Evolutionary conservation across 106 monocot genomes (phyloP).

Genomic region (Iris macrosiphon): DNA sequence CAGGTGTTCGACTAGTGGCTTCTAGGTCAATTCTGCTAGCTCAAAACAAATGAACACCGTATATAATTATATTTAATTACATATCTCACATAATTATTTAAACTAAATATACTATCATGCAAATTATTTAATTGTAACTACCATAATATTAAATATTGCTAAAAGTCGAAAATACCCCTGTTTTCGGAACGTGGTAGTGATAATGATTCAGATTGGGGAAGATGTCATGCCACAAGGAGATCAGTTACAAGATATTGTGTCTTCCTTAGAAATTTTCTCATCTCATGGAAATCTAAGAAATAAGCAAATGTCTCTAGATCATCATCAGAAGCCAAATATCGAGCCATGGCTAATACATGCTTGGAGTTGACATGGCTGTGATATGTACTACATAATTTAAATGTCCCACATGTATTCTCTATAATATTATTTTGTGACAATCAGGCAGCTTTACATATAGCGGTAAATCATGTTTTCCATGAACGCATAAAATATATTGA

Average conservation of each 20-base stretch:
- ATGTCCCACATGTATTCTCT: background rate
- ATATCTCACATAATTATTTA: no score
- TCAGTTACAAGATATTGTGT: background rate
- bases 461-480: background rate
- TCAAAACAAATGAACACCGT: no score
- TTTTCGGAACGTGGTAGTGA: no score
- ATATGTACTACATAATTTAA: background rate
- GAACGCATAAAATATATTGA: background rate
- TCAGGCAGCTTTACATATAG: background rate
- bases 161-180: no score
- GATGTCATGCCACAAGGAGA: background rate
- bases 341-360: background rate
- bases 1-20: no score
- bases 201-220: background rate
- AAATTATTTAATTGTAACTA: no score
- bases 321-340: background rate
- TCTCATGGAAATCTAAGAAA: constrained; percentile 4
- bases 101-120: no score
- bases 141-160: no score
- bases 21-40: no score
- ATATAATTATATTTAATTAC: no score
- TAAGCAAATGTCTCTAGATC: background rate
- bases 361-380: background rate
- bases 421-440: background rate
- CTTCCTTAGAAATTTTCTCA: background rate